Evolutionary conservation across 2,329 filamentous ascomycete species (phyloP).

Genomic region (Hymenoscyphus repandus): DNA sequence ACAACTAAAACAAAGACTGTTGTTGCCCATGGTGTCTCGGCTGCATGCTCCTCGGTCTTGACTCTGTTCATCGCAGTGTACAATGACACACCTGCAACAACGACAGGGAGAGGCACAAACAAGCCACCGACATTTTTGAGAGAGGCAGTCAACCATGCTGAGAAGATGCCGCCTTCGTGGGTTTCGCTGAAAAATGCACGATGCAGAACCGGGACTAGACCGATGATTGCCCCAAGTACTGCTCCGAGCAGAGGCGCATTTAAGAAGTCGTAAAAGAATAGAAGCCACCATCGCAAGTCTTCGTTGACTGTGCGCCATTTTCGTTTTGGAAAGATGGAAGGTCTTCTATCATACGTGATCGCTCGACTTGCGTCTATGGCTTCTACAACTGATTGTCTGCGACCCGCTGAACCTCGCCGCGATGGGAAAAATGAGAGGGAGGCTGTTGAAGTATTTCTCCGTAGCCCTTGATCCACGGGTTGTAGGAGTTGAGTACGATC

Average conservation of each 20-base stretch:
- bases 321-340: constrained; percentile 19
- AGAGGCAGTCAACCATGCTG: constrained; percentile 59
- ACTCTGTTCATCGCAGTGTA: constrained; percentile 46
- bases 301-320: constrained; percentile 29
- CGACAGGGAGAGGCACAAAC: constrained; percentile 60
- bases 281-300: constrained; percentile 31
- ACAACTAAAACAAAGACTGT: constrained; percentile 47
- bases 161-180: constrained; percentile 56
- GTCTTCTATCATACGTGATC: constrained; percentile 22
- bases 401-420: constrained; percentile 4
- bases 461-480: constrained; percentile 6
- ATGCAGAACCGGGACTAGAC: constrained; percentile 54
- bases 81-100: constrained; percentile 63
- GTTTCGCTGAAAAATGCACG: constrained; percentile 54
- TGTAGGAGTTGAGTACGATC: constrained; percentile 45
- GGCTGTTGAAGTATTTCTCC: constrained; percentile 11
- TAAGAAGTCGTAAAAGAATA: constrained; percentile 43
- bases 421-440: constrained; percentile 31
- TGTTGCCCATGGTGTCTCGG: constrained; percentile 42
- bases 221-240: constrained; percentile 51
- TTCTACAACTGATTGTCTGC: not conserved
- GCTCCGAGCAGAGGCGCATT: constrained; percentile 60
- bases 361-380: not conserved
- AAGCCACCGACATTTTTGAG: constrained; percentile 57
- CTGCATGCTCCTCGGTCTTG: constrained; percentile 36